phyloP scores from a whole-genome alignment of 208 protist species.

The Trichomonas gallinae region DNA sequence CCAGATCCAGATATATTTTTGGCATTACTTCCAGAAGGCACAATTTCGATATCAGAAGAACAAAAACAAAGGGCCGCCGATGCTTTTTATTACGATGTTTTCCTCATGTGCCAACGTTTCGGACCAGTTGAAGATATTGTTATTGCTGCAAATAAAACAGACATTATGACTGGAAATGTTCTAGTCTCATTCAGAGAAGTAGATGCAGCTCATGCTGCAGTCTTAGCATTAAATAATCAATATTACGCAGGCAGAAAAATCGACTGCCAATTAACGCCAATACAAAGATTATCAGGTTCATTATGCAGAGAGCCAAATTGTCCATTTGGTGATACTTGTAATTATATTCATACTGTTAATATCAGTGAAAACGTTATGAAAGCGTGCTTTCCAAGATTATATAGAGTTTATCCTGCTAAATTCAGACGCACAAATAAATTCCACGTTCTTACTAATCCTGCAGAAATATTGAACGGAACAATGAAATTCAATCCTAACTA shows the following conservation, averaged over 20 bases:
- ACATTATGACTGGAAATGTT: background rate
- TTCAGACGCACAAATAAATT: background rate
- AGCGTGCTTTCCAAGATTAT: background rate
- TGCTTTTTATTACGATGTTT: background rate
- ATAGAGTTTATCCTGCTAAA: background rate
- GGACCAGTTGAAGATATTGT: background rate
- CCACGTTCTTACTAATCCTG: background rate
- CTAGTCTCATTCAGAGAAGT: background rate
- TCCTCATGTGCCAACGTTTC: background rate
- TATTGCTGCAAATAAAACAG: background rate
- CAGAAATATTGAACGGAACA: background rate
- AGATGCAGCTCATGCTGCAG: background rate
- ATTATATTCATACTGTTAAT: background rate
- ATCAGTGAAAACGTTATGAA: background rate
- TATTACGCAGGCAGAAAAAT: background rate
- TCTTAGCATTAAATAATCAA: background rate
- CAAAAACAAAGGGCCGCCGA: background rate
- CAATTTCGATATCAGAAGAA: background rate
- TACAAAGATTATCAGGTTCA: background rate
- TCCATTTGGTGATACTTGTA: background rate
- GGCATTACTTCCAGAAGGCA: background rate
- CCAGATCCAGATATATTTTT: background rate
- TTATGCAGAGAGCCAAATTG: background rate
- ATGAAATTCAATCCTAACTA: no score
- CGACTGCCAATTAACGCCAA: background rate